phyloP scores from a whole-genome alignment of 2,329 filamentous ascomycete species.

The Diplodia intermedia region DNA sequence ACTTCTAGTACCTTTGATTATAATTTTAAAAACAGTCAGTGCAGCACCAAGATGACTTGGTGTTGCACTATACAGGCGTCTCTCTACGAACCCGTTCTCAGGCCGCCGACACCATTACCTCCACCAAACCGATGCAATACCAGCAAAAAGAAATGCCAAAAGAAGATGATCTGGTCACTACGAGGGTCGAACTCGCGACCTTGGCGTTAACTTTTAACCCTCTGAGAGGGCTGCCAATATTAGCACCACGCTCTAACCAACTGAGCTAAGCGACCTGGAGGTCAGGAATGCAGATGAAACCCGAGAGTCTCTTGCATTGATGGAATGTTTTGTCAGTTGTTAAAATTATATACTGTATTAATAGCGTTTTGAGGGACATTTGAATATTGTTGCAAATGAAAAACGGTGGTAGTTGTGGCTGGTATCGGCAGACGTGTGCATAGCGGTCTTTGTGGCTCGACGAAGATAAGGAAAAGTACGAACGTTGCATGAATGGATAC shows the following conservation, averaged over 20 bases:
- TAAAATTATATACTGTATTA: too few species aligned
- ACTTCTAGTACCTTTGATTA: neutral
- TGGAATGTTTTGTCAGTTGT: accelerated
- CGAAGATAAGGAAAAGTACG: too few species aligned
- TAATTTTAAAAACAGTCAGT: neutral
- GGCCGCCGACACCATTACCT: neutral
- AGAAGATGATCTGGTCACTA: constrained; percentile 4
- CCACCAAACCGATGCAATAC: neutral
- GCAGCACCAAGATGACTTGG: neutral
- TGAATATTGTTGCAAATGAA: too few species aligned
- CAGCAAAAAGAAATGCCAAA: neutral
- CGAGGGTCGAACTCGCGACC: constrained; percentile 5
- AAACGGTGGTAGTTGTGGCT: too few species aligned
- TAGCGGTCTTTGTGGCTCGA: too few species aligned
- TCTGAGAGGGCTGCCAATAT: neutral
- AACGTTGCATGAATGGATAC: too few species aligned
- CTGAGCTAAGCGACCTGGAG: neutral
- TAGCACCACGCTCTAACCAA: constrained; percentile 4
- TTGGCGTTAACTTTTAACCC: neutral
- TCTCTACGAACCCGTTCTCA: too few species aligned
- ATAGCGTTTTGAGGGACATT: too few species aligned
- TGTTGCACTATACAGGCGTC: neutral
- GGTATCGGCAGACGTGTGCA: too few species aligned
- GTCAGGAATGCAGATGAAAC: neutral
- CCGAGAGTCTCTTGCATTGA: too few species aligned